Base-by-base conservation (phyloP, 2,329 filamentous ascomycete genomes). In the Chaetomium strumarium region DNA sequence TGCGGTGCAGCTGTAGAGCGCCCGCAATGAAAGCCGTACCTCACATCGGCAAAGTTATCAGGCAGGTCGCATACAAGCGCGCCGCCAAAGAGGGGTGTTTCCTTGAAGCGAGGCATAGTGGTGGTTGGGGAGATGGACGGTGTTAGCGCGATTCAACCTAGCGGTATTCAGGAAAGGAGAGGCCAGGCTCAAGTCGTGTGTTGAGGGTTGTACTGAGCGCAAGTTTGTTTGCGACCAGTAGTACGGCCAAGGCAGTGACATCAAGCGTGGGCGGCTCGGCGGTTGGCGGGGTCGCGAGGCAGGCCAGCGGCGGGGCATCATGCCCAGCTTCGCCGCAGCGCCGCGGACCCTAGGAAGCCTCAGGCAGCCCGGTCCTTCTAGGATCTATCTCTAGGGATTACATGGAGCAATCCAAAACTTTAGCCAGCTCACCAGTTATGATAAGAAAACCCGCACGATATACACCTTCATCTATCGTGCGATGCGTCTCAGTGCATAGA, bases 61-160 rank as follows among this genome's bases (percentile, higher is more conserved):
- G 87, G 87, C 13, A 90, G 72, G 56, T 89, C 84, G 63, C 77
- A 80, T 59, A 78, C 75, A 57, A 90, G 79, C 55, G 86, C 86
- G 66, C 85, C 86, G 66, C 86, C 87, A 66, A 84, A 91, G 43
- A 91, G 81, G 50, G 78, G 73, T 44, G 77, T 83, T 61, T 65
- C 74, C 56, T 72, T 73, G 69, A 78, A 89, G 12, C 82, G 51
- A 46, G 68, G 55, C 42, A 49, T 52, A 34, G 40, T 43, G 30
- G 41, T 44, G n/a, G 29, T 36, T 42, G 12, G 24, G 17, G 5
- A 52, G 14, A 31, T 33, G 17, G 43, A 8, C 10, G 49, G 20
- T 3, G 5, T 14, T n/a, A 29, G 33, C 16, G 37, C 31, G 31
- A 29, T 38, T 9, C 2, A 24, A 13, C n/a, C n/a, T 16, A 19